These are phyloP conservation scores for Helotiales sp. DNA, from an alignment of 2,329 filamentous ascomycete species.

Conservation along the genomic window DNA sequence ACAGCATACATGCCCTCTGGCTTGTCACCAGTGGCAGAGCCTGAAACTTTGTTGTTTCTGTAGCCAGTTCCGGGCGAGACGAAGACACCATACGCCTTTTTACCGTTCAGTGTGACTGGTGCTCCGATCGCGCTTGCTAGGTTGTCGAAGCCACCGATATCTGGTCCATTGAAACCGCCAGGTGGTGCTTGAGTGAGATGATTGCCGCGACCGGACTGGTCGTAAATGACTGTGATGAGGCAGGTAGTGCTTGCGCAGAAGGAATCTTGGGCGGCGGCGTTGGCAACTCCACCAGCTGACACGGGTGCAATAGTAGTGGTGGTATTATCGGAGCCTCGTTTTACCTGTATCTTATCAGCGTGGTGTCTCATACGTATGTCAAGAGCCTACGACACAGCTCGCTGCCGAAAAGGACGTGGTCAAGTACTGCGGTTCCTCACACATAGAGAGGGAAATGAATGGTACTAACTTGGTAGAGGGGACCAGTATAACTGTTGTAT, in stretches of 20 bases:
- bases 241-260: constrained; percentile 67
- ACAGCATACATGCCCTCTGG: constrained; percentile 66
- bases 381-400: too few species aligned
- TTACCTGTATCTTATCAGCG: constrained; percentile 60
- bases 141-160: constrained; percentile 62
- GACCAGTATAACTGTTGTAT: constrained; percentile 52
- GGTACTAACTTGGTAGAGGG: constrained; percentile 58
- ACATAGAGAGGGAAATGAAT: too few species aligned
- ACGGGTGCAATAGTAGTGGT: constrained; percentile 54
- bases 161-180: constrained; percentile 61
- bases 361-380: constrained; percentile 65
- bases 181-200: constrained; percentile 66
- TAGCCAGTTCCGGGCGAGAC: constrained; percentile 66
- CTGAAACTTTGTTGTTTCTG: constrained; percentile 59
- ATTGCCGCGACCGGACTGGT: constrained; percentile 66
- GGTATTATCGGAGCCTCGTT: constrained; percentile 59
- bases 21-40: constrained; percentile 58
- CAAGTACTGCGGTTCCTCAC: too few species aligned
- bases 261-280: constrained; percentile 62
- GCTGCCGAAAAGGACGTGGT: too few species aligned
- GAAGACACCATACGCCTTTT: constrained; percentile 69
- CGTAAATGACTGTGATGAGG: constrained; percentile 67
- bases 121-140: constrained; percentile 63
- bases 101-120: constrained; percentile 63
- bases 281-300: constrained; percentile 64